Conservation (phyloP, 768 basidiomycete species). For the Neoboletus brunneissimus region DNA sequence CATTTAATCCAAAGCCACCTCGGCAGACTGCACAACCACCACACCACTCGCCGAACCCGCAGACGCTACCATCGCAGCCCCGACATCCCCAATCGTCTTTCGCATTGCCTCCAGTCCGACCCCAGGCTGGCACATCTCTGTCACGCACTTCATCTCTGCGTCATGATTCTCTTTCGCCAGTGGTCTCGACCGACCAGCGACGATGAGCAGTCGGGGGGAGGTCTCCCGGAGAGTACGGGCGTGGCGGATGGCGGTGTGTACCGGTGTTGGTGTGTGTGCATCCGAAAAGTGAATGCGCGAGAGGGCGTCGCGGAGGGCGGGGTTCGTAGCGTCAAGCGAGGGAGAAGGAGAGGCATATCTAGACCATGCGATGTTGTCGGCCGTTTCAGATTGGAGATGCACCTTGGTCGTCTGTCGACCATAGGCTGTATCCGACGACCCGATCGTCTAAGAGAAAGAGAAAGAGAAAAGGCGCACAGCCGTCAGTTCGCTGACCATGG, state of each 20-base stretch:
- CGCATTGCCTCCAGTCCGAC: conserved; percentile 39
- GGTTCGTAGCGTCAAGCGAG: background rate
- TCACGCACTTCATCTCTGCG: conserved; percentile 63
- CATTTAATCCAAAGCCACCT: too few species aligned
- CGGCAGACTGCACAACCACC: conserved; percentile 55
- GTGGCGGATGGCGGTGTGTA: conserved; percentile 52
- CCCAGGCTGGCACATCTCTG: conserved; percentile 39
- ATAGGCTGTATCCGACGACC: conserved; percentile 69
- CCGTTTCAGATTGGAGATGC: conserved; percentile 75
- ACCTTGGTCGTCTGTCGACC: conserved; percentile 60
- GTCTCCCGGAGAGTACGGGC: conserved; percentile 32
- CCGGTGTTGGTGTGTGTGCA: conserved; percentile 50
- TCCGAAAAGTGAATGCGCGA: conserved; percentile 66
- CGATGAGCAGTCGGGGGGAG: conserved; percentile 50
- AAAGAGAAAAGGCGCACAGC: too few species aligned
- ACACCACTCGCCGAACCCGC: conserved; percentile 54
- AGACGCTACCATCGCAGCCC: conserved; percentile 66
- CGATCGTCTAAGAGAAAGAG: conserved; percentile 28
- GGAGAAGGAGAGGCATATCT: conserved; percentile 52
- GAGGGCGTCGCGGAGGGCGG: conserved; percentile 35
- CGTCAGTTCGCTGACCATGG: background rate
- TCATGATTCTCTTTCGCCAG: conserved; percentile 70
- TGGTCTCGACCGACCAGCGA: conserved; percentile 74
- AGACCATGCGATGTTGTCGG: conserved; percentile 76
- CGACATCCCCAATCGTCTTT: conserved; percentile 86